These are phyloP conservation scores for Starmerella apis DNA, from an alignment of 805 yeast species.

Conservation along the genomic window DNA sequence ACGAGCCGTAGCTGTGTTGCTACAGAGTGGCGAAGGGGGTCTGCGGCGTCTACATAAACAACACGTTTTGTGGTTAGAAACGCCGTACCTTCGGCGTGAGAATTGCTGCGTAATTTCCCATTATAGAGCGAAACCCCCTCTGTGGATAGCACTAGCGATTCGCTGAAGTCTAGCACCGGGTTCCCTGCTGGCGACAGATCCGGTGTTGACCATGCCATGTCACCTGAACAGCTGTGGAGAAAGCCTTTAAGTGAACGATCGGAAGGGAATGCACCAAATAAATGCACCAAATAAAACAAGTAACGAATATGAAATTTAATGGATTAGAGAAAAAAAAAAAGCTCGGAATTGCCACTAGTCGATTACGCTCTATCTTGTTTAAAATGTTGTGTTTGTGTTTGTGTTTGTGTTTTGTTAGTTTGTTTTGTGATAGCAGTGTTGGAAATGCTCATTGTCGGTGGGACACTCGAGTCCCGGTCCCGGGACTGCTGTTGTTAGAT, in stretches of 20 bases:
- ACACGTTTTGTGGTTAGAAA: conserved; percentile 67
- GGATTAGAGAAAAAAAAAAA: too few relatives aligned
- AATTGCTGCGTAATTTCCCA: conserved; percentile 47
- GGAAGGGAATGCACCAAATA: background rate
- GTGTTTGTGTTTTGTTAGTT: too few relatives aligned
- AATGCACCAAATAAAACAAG: too few relatives aligned
- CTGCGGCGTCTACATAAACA: conserved; percentile 54
- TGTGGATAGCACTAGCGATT: conserved; percentile 44
- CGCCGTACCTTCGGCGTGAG: conserved; percentile 63
- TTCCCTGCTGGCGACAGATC: conserved; percentile 30
- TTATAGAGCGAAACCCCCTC: conserved; percentile 65
- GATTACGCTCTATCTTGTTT: too few relatives aligned
- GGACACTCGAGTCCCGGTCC: too few relatives aligned
- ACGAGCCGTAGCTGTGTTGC: conserved; percentile 40
- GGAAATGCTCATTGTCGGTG: too few relatives aligned
- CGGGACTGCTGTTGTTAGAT: too few relatives aligned
- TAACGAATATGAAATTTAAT: too few relatives aligned
- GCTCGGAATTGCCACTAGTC: too few relatives aligned
- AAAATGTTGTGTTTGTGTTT: too few relatives aligned
- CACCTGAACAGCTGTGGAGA: background rate
- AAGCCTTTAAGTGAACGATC: background rate
- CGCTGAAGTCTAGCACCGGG: conserved; percentile 33
- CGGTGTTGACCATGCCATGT: conserved; percentile 26
- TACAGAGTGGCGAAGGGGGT: conserved; percentile 38
- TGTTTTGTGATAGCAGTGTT: too few relatives aligned